Percentiles rank a stretch among this genome's conserved stretches.
These are phyloP conservation scores for Neonectria ditissima DNA, from an alignment of 2,329 filamentous ascomycete species.

Conservation along the genomic window DNA sequence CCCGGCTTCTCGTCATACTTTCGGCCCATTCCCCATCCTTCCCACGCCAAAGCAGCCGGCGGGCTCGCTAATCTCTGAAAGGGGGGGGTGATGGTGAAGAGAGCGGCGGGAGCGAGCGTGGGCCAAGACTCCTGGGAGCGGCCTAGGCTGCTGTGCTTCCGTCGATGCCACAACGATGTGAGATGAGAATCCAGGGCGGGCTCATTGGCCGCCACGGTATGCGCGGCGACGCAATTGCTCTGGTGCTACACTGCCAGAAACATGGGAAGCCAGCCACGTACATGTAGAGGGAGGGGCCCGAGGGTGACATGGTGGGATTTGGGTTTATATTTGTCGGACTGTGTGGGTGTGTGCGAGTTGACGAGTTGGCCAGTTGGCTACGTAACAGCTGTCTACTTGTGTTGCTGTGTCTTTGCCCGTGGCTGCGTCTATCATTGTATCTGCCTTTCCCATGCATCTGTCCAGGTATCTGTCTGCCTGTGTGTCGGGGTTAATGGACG, in stretches of 20 bases:
- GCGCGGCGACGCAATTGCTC: slow-evolving; percentile 10
- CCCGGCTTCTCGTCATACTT: slow-evolving; percentile 18
- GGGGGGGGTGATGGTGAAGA: slow-evolving; percentile 30
- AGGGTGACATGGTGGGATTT: slow-evolving; percentile 3
- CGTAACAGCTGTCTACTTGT: too few relatives aligned
- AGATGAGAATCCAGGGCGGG: slow-evolving; percentile 2
- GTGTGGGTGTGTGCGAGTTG: slow-evolving; percentile 6
- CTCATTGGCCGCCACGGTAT: slow-evolving; percentile 1
- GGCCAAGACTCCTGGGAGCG: background rate
- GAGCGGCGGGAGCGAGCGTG: slow-evolving; percentile 15
- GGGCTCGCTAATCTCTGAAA: slow-evolving; percentile 41
- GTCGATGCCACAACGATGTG: background rate
- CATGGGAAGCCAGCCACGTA: background rate
- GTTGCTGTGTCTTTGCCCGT: too few relatives aligned
- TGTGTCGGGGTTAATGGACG: slow-evolving; percentile 7
- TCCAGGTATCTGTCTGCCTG: background rate
- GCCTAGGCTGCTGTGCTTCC: background rate
- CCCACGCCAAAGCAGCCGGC: slow-evolving; percentile 29
- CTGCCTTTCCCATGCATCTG: background rate
- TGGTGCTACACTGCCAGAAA: slow-evolving; percentile 17
- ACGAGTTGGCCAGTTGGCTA: too few relatives aligned
- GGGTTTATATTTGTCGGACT: slow-evolving; percentile 7
- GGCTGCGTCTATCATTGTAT: background rate
- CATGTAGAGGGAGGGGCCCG: too few relatives aligned
- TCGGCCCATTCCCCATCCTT: slow-evolving; percentile 14